Percentiles rank a stretch among this genome's conserved stretches.
phyloP scores from a whole-genome alignment of 1,284 basidiomycete species.

The Trametes sp. region DNA sequence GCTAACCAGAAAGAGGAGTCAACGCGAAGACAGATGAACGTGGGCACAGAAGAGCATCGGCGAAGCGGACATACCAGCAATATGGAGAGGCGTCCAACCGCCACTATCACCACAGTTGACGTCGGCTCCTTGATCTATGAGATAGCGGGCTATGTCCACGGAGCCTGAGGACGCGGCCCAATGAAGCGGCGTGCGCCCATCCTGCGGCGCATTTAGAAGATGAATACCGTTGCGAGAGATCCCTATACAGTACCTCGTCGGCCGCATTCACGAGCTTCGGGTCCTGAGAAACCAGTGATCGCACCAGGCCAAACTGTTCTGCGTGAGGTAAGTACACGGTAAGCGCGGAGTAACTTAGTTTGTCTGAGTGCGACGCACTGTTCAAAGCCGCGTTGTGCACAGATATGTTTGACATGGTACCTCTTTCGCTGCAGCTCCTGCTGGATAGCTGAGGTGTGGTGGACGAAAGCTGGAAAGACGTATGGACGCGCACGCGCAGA shows the following conservation, averaged over 20 bases:
- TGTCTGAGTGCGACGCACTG: conserved; percentile 4
- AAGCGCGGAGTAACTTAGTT: background rate
- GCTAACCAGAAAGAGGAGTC: conserved; percentile 51
- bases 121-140: conserved; percentile 78
- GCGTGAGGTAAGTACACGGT: conserved; percentile 9
- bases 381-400: conserved; percentile 26
- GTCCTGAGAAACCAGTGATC: conserved; percentile 74
- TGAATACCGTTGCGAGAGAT: conserved; percentile 5
- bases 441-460: background rate
- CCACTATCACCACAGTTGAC: conserved; percentile 76
- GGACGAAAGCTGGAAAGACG: background rate
- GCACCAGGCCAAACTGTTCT: conserved; percentile 83
- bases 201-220: conserved; percentile 53
- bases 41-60: background rate
- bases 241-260: conserved; percentile 63
- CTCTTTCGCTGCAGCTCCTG: background rate
- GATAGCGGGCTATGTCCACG: conserved; percentile 72
- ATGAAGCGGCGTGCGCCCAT: conserved; percentile 88
- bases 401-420: conserved; percentile 17
- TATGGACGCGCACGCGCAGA: background rate
- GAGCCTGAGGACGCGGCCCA: conserved; percentile 86
- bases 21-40: background rate
- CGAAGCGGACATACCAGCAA: conserved; percentile 67
- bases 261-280: conserved; percentile 69
- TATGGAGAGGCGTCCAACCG: conserved; percentile 90